Evolutionary conservation across 306 rosid genomes (phyloP), one percentile per base, ranked within the genome.

Genomic region (Cicer judaicum): DNA sequence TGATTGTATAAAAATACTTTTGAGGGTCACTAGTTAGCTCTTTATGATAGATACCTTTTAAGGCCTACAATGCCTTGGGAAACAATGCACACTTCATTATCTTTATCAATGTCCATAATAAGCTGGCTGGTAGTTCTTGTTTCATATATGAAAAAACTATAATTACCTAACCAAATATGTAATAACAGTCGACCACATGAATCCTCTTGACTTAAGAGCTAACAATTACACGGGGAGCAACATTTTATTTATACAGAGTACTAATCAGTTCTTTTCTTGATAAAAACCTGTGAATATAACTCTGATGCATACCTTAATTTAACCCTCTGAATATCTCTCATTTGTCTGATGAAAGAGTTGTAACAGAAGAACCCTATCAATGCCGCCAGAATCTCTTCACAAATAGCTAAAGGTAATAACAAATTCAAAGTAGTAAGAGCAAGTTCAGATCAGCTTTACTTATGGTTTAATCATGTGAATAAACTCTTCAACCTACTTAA

Each of bases 1-100:
- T 80, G 88, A 93, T 91, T 6, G 97, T 85, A 61, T 81, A 80
- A 0, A 85, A 76, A 18, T 89, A 79, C 57, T 84, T 85, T 41
- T 52, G 60, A 59, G 97, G 86, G 73, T 93, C 89, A 74, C 91
- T 85, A 21, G 60, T 79, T 38, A 93, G 68, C 83, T 93, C 97
- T 46, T 87, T 80, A 0, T 59, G 73, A 21, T 84, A 47, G 73
- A 21, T 84, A 47, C 78, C 98, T 62, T 75, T 89, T 85, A 5
- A 93, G 87, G 41, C 98, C 97, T 24, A 91, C 76, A 15, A 60
- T 85, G 70, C 56, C 84, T 81, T 29, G 87, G 91, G 80, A 91
- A 91, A 88, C 96, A 93, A 70, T 89, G 96, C 36, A 3, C 11
- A 88, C 87, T 78, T 79, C 72, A 15, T 83, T 70, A 7, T 87